Conservation (phyloP, 495 filamentous ascomycete species). For the Hypoxylon fuscum region DNA sequence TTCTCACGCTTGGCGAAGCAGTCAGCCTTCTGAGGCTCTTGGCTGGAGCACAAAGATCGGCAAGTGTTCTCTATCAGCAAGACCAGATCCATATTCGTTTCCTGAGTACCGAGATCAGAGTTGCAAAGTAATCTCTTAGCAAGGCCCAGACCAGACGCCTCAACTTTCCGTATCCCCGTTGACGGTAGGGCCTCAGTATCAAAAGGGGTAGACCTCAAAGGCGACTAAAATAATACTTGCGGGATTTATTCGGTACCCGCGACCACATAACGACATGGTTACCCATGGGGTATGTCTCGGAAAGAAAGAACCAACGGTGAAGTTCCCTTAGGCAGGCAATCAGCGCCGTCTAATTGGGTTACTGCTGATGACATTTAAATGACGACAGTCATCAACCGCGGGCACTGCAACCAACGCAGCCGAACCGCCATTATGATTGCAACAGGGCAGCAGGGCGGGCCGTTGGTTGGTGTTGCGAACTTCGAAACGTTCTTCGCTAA, state of each 20-base stretch:
- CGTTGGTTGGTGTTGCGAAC: too few species aligned
- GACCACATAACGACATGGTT: conserved; percentile 35
- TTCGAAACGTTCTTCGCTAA: too few species aligned
- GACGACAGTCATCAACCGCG: conserved; percentile 27
- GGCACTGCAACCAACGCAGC: conserved; percentile 19
- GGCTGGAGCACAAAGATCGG: conserved; percentile 37
- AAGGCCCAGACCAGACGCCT: conserved; percentile 26
- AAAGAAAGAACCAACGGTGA: conserved; percentile 25
- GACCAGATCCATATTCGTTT: conserved; percentile 11
- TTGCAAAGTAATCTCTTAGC: conserved; percentile 13
- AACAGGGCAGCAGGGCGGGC: conserved; percentile 15
- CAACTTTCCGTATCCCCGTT: conserved; percentile 18
- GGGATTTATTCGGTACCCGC: conserved; percentile 34
- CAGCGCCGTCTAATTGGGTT: conserved; percentile 19
- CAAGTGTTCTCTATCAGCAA: conserved; percentile 29
- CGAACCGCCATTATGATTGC: conserved; percentile 9
- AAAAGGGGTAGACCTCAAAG: conserved; percentile 13
- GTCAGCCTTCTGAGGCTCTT: conserved; percentile 45
- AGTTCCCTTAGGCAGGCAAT: conserved; percentile 22
- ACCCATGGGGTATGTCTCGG: conserved; percentile 39
- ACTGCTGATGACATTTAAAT: conserved; percentile 30
- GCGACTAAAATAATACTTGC: conserved; percentile 21
- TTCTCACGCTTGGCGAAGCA: conserved; percentile 38
- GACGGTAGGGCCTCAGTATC: conserved; percentile 5
- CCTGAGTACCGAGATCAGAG: conserved; percentile 32